These are phyloP conservation scores for Alternaria viburni DNA, from an alignment of 2,329 filamentous ascomycete species.

Conservation along the genomic window DNA sequence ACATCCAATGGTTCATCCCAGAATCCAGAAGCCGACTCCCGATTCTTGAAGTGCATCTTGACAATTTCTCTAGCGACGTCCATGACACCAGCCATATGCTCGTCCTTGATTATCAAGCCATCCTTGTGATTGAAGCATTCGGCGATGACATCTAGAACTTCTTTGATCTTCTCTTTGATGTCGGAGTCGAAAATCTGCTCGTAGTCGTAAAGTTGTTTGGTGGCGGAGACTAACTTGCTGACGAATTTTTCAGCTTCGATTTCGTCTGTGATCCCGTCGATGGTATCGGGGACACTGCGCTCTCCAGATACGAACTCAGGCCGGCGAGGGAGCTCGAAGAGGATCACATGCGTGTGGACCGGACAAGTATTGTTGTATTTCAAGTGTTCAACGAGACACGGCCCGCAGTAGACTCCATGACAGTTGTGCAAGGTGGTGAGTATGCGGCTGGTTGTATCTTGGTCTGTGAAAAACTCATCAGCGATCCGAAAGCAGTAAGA, in stretches of 20 bases:
- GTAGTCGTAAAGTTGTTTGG: not conserved
- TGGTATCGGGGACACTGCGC: not conserved
- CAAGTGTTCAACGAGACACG: accelerated
- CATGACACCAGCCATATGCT: not conserved
- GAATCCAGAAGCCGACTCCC: too few species aligned
- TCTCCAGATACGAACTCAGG: not conserved
- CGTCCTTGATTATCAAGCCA: not conserved
- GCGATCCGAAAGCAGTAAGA: not conserved
- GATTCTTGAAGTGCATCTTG: too few species aligned
- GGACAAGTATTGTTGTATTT: not conserved
- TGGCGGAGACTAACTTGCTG: not conserved
- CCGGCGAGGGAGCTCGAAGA: not conserved
- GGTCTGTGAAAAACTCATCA: not conserved
- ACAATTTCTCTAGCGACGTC: not conserved
- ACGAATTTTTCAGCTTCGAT: not conserved
- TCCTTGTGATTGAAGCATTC: not conserved
- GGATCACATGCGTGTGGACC: not conserved
- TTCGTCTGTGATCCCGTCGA: not conserved
- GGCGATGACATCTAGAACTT: accelerated
- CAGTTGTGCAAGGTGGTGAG: not conserved
- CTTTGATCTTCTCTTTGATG: not conserved
- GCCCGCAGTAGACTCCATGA: not conserved
- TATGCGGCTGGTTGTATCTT: not conserved
- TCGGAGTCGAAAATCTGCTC: not conserved
- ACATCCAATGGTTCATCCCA: too few species aligned